Percentiles rank a stretch among this genome's conserved stretches.
Conservation (phyloP, 148 eudicot species). For the Salicornia ramosissima region DNA sequence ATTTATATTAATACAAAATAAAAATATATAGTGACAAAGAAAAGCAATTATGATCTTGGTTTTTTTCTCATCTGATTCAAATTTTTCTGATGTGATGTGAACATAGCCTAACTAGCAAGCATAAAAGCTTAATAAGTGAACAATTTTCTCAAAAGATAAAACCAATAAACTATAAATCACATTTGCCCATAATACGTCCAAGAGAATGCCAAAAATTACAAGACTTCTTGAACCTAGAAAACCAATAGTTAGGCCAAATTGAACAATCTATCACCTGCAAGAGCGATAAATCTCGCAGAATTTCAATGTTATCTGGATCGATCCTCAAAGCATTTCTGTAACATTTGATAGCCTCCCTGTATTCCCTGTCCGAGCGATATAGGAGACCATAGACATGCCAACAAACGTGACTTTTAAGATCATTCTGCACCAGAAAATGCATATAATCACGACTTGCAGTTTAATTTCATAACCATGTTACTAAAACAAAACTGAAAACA, state of each 20-base stretch:
- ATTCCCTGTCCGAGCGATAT: conserved; percentile 97
- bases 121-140: background rate
- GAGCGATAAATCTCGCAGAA: conserved; percentile 87
- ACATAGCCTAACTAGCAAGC: background rate
- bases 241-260: background rate
- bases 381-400: conserved; percentile 99
- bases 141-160: background rate
- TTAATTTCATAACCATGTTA: conserved; percentile 11
- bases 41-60: no score
- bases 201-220: background rate
- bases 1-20: no score
- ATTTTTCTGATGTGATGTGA: no score
- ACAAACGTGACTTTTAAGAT: conserved; percentile 97
- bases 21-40: no score
- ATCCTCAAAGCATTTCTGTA: conserved; percentile 93
- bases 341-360: conserved; percentile 95
- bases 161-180: background rate
- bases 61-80: no score
- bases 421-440: conserved; percentile 58
- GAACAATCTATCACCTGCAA: conserved; percentile 54
- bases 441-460: conserved; percentile 3
- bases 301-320: conserved; percentile 97
- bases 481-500: background rate
- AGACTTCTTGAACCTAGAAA: no score
- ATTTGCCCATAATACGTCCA: background rate